Percentiles rank a stretch among this genome's conserved stretches.
These are phyloP conservation scores for Nannochloropsis oceanica DNA, from an alignment of 108 stramenopile species.

Conservation along the genomic window DNA sequence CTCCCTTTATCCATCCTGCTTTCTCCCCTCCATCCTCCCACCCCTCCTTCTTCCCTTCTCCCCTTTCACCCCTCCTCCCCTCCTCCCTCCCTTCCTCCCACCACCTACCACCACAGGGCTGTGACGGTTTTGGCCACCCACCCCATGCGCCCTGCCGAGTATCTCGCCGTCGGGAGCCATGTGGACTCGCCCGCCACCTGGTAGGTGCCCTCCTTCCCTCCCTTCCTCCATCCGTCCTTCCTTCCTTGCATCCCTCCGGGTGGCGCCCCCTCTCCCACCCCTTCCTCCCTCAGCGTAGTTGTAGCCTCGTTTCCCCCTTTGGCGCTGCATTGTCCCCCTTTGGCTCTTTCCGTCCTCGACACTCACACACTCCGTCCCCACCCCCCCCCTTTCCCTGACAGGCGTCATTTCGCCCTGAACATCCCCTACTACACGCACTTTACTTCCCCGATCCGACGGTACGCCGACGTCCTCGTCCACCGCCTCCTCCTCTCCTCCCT, in stretches of 20 bases:
- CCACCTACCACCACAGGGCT: neutral
- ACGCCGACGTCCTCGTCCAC: conserved; percentile 90
- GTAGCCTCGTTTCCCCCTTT: neutral
- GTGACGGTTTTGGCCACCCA: conserved; percentile 57
- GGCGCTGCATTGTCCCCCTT: neutral
- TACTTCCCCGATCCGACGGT: conserved; percentile 85
- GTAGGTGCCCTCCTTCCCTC: no score
- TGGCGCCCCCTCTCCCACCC: neutral
- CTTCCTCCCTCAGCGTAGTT: neutral
- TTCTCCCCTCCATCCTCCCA: no score
- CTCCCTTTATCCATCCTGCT: no score
- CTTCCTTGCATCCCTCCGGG: no score
- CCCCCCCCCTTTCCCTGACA: conserved; percentile 39
- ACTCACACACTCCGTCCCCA: neutral
- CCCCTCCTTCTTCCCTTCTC: no score
- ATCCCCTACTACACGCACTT: conserved; percentile 98
- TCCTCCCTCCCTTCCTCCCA: neutral
- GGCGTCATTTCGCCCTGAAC: conserved; percentile 80
- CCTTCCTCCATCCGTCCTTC: no score
- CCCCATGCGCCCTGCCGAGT: conserved; percentile 77
- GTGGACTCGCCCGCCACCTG: no score
- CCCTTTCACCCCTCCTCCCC: neutral
- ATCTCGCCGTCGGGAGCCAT: conserved; percentile 60
- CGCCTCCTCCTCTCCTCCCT: conserved; percentile 73
- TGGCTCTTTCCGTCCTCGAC: neutral